Evolutionary conservation across 2,329 filamentous ascomycete species (phyloP).

Genomic region (Teratosphaeria epicoccoides): DNA sequence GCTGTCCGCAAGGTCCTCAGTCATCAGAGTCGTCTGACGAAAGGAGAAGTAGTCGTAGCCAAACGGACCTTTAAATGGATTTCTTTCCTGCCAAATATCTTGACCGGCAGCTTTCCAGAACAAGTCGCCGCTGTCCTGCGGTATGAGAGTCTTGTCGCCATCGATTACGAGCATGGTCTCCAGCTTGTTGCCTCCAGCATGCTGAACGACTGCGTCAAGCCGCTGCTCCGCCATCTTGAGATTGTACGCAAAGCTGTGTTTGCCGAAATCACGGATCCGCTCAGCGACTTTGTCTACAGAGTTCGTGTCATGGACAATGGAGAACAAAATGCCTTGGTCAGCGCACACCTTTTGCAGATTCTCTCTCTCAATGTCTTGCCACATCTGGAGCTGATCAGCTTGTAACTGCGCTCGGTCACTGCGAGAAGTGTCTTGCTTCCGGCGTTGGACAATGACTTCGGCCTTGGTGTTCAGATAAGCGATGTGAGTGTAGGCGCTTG

Average conservation of each 20-base stretch:
- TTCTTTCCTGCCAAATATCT: slow-evolving; percentile 24
- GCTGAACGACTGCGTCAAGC: slow-evolving; percentile 28
- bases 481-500: slow-evolving; percentile 45
- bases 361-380: slow-evolving; percentile 1
- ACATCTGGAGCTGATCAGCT: slow-evolving; percentile 20
- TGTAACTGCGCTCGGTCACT: neutral
- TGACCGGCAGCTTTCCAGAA: slow-evolving; percentile 38
- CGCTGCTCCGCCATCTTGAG: slow-evolving; percentile 15
- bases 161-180: slow-evolving; percentile 47
- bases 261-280: slow-evolving; percentile 30
- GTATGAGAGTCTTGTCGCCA: slow-evolving; percentile 45
- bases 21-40: slow-evolving; percentile 43
- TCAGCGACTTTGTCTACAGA: slow-evolving; percentile 10
- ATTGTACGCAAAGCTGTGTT: slow-evolving; percentile 33
- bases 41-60: slow-evolving; percentile 47
- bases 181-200: slow-evolving; percentile 9
- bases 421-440: slow-evolving; percentile 29
- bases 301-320: slow-evolving; percentile 12
- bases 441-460: slow-evolving; percentile 22
- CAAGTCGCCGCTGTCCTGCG: slow-evolving; percentile 39
- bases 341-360: slow-evolving; percentile 36
- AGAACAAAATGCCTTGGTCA: slow-evolving; percentile 39
- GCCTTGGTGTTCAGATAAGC: slow-evolving; percentile 42
- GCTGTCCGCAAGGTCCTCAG: slow-evolving; percentile 36
- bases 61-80: slow-evolving; percentile 12